These are phyloP conservation scores for Bidens hawaiensis DNA, from an alignment of 140 eudicot genomes.

Conservation along the genomic window DNA sequence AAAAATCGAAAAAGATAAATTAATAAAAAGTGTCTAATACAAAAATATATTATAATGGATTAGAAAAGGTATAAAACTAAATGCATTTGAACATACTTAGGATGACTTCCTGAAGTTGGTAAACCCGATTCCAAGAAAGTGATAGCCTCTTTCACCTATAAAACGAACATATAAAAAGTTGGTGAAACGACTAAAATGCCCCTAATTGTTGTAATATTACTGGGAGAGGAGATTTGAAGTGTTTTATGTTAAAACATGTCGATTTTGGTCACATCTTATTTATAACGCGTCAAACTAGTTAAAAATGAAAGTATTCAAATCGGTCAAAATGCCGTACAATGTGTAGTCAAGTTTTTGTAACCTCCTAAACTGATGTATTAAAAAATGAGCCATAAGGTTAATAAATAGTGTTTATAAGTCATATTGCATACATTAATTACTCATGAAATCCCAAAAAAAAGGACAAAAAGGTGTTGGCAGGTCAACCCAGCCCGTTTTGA, in stretches of 20 bases:
- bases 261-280: not conserved
- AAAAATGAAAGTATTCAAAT: not conserved
- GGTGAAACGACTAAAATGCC: too few relatives aligned
- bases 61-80: not conserved
- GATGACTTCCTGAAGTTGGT: slow-evolving; percentile 38
- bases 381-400: too few relatives aligned
- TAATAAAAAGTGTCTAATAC: not conserved
- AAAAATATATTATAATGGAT: not conserved
- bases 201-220: not conserved
- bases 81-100: slow-evolving; percentile 47
- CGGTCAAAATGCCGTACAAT: not conserved
- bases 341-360: not conserved
- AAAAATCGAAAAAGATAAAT: not conserved
- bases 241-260: too few relatives aligned
- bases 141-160: slow-evolving; percentile 87
- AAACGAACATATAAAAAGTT: slow-evolving; percentile 9
- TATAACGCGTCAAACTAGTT: not conserved
- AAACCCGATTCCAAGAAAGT: slow-evolving; percentile 52
- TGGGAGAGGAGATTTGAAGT: not conserved
- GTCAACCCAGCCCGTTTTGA: not conserved
- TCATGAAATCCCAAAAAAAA: too few relatives aligned
- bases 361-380: too few relatives aligned
- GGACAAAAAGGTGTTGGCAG: not conserved
- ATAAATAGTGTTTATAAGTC: not conserved
- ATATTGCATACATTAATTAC: not conserved